phyloP scores from a whole-genome alignment of 805 yeast genomes.

The Lachancea meyersii region DNA sequence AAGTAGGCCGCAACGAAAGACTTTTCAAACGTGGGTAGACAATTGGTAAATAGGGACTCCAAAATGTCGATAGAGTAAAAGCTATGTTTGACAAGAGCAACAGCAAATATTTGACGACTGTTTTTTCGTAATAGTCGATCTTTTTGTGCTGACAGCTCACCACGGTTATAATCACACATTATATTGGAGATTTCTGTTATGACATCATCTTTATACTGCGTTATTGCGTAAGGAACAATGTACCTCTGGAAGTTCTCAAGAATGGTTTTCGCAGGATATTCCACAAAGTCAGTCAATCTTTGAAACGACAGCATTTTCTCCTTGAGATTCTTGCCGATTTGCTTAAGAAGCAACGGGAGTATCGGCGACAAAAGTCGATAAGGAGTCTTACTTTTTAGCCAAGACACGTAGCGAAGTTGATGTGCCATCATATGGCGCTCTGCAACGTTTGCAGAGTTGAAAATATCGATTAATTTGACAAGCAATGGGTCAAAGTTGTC shows the following conservation, averaged over 20 bases:
- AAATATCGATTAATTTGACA: conserved; percentile 55
- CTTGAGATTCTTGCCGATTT: conserved; percentile 49
- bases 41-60: conserved; percentile 26
- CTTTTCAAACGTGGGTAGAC: conserved; percentile 28
- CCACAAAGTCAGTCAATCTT: conserved; percentile 58
- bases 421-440: conserved; percentile 58
- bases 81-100: conserved; percentile 30
- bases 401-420: conserved; percentile 54
- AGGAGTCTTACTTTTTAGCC: conserved; percentile 52
- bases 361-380: conserved; percentile 78
- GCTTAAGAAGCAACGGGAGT: conserved; percentile 63
- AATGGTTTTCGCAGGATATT: conserved; percentile 55
- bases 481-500: conserved; percentile 63
- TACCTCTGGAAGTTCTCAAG: conserved; percentile 62
- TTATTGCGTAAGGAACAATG: conserved; percentile 71
- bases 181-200: conserved; percentile 36
- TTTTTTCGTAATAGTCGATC: conserved; percentile 22
- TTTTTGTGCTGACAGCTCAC: conserved; percentile 19
- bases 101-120: conserved; percentile 32
- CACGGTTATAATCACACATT: conserved; percentile 22
- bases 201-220: conserved; percentile 56
- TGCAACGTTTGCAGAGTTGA: conserved; percentile 60
- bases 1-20: conserved; percentile 22
- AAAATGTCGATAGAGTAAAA: conserved; percentile 28
- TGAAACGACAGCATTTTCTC: conserved; percentile 48